Evolutionary conservation across 495 filamentous ascomycete species (phyloP).

Genomic region (Rhizodiscina lignyota): DNA sequence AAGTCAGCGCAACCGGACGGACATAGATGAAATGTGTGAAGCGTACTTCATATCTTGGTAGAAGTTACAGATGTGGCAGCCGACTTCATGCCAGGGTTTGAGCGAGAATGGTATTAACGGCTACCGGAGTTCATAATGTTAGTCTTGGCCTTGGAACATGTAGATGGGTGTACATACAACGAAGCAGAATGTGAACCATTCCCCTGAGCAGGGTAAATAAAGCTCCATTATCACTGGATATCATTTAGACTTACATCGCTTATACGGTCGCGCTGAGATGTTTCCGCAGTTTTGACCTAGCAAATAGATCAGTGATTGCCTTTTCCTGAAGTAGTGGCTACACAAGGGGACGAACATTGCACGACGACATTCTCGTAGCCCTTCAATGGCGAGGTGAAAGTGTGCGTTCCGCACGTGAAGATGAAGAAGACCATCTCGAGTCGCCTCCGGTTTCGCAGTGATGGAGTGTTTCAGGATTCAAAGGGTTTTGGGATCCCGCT

Average conservation of each 20-base stretch:
- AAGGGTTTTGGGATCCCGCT: no score
- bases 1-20: background rate
- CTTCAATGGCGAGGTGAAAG: conserved; percentile 16
- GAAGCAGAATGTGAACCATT: conserved; percentile 31
- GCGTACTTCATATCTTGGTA: conserved; percentile 23
- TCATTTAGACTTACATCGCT: no score
- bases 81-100: conserved; percentile 22
- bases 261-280: conserved; percentile 15
- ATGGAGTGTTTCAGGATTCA: no score
- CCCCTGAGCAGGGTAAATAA: no score
- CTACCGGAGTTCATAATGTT: no score
- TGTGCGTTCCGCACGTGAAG: conserved; percentile 22
- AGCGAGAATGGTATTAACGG: conserved; percentile 23
- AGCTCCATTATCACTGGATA: no score
- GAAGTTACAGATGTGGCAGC: conserved; percentile 26
- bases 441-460: no score
- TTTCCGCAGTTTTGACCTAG: conserved; percentile 29
- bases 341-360: no score
- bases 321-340: no score
- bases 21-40: background rate
- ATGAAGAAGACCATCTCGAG: conserved; percentile 19
- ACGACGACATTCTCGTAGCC: conserved; percentile 24
- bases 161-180: no score
- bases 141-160: no score
- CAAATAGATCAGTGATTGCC: no score